Conservation (phyloP, 495 filamentous ascomycete species). For the Annulohypoxylon stygium region DNA sequence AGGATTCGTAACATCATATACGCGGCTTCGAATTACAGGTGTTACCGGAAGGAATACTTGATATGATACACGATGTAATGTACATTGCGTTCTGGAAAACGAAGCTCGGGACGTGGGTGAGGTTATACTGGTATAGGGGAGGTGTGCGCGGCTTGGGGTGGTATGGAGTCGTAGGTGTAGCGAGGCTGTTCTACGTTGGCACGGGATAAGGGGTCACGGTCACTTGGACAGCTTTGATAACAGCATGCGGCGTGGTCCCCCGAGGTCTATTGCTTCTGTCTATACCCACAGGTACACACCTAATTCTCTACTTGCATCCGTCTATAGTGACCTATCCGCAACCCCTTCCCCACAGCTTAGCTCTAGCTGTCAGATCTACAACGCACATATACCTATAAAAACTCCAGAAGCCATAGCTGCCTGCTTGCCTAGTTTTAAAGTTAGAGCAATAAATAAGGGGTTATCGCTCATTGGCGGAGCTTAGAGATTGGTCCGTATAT, state of each 20-base stretch:
- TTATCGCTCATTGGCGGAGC: background rate
- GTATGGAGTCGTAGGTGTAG: background rate
- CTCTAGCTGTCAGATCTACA: no score
- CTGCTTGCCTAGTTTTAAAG: background rate
- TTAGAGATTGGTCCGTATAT: background rate
- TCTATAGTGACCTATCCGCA: no score
- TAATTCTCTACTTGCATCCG: no score
- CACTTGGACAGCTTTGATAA: no score
- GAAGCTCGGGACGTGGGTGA: slow-evolving; percentile 27
- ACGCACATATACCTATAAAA: no score
- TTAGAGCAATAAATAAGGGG: background rate
- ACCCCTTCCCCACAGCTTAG: no score
- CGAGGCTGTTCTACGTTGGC: background rate
- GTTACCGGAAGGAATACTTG: background rate
- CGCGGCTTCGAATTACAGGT: slow-evolving; percentile 28
- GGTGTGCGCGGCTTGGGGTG: background rate
- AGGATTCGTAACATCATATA: background rate
- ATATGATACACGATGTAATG: background rate
- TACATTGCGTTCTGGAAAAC: background rate
- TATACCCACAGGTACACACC: no score
- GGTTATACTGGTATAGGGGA: background rate
- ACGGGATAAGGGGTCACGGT: background rate
- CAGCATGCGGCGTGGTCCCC: background rate
- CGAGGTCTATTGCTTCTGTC: background rate
- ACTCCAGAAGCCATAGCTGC: no score